Base-by-base conservation (phyloP, 441 rosid species). In the Kokia cookei region DNA sequence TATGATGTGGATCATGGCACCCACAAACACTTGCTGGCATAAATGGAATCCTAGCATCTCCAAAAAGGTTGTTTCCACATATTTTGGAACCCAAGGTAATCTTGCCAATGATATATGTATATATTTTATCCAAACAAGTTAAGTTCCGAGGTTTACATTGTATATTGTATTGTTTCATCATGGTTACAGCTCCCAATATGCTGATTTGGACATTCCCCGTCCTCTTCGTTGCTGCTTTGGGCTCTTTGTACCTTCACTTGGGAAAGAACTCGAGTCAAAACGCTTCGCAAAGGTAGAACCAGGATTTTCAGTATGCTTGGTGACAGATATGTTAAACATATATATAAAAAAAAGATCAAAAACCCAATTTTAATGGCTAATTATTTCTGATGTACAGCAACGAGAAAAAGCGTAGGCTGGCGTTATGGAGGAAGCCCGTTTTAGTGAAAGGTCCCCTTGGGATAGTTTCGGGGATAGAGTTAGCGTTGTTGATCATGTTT, bases 361-460 rank as follows among this genome's bases (percentile, higher is more conserved):
- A 48, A 48, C 57, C 58, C 42, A 15, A 5, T 67, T 68, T 68
- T 10, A 9, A 50, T 48, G 26, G 45, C 6, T 68, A 29, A 13
- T 61, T 11, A 0, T 32, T 63, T 71, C 51, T 17, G n/a, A 24
- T 60, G 50, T 1, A 32, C 76, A 76, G 82, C 54, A 69, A 61
- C 26, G 79, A 77, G 29, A 70, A 50, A 50, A 75, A 37, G 66
- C 59, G 74, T 7, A 10, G 32, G 12, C n/a, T 59, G 71, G 81
- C 72, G 26, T 19, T 27, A 51, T 84, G 82, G 85, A 84, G 73
- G 84, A 82, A 58, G 69, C 91, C 92, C 42, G 76, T 85, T 84
- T 64, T 87, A 22, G 87, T 86, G 77, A 88, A 77, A 59, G 96
- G 94, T 8, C 94, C 93, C 6, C 72, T 88, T 1, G 96, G 96